Conservation (phyloP, 169 alveolate species). For the Amoebophrya sp. region DNA sequence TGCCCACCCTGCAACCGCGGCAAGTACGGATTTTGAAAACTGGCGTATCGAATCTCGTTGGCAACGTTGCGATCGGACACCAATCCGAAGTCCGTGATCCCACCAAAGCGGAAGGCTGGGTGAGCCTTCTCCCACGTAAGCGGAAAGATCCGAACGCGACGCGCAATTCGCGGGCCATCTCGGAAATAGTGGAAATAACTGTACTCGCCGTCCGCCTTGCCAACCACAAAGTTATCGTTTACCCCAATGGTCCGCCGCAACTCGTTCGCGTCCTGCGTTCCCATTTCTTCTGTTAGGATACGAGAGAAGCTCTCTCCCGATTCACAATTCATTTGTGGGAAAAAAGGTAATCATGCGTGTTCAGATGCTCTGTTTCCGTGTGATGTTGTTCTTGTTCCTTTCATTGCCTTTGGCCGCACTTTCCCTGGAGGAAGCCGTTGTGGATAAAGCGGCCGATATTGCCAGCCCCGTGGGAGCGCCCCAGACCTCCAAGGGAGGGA, state of each 20-base stretch:
- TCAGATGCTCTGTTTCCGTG: neutral
- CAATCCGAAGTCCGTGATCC: neutral
- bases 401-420: neutral
- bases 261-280: no score
- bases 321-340: neutral
- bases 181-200: neutral
- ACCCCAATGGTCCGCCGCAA: neutral
- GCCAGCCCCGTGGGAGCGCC: neutral
- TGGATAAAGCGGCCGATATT: neutral
- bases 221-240: neutral
- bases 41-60: neutral
- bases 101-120: neutral
- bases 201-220: neutral
- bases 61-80: neutral
- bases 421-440: neutral
- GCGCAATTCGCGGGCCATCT: neutral
- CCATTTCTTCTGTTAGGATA: neutral
- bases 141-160: neutral
- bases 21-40: neutral
- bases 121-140: neutral
- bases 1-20: neutral
- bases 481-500: neutral
- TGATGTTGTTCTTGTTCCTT: neutral
- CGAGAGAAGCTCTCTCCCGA: neutral
- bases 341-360: neutral